A percentile compares a stretch with the other conserved stretches of the same genome.
These are phyloP conservation scores for Marvania coccoides DNA, from an alignment of 139 green algal species.

Conservation along the genomic window DNA sequence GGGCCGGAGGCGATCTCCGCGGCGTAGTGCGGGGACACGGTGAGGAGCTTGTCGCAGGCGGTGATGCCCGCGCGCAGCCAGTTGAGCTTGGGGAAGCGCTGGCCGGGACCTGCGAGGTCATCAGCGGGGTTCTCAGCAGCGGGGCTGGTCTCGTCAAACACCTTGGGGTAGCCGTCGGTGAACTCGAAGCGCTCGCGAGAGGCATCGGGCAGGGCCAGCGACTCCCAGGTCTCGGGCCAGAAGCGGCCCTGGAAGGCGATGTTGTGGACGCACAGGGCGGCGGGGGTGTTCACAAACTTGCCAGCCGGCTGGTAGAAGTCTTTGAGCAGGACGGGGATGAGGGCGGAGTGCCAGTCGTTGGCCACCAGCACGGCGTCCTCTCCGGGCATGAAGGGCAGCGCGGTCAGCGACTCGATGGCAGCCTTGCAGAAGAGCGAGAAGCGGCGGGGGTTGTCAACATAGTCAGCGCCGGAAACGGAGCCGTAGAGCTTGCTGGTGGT, in stretches of 20 bases:
- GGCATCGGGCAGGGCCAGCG: slow-evolving; percentile 63
- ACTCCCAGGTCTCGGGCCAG: slow-evolving; percentile 65
- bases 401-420: slow-evolving; percentile 60
- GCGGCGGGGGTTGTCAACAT: slow-evolving; percentile 91
- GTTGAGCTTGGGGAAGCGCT: slow-evolving; percentile 86
- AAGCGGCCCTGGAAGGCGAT: slow-evolving; percentile 86
- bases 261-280: slow-evolving; percentile 91
- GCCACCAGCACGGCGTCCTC: slow-evolving; percentile 90
- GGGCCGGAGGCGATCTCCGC: slow-evolving; percentile 72
- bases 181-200: slow-evolving; percentile 67
- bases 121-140: slow-evolving; percentile 34
- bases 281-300: slow-evolving; percentile 74
- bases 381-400: slow-evolving; percentile 80
- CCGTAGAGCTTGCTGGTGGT: slow-evolving; percentile 97
- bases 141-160: slow-evolving; percentile 50
- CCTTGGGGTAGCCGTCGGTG: slow-evolving; percentile 74
- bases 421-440: slow-evolving; percentile 94
- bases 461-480: slow-evolving; percentile 80
- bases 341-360: slow-evolving; percentile 82
- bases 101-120: slow-evolving; percentile 12
- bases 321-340: slow-evolving; percentile 91
- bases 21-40: slow-evolving; percentile 96
- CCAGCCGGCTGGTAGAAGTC: slow-evolving; percentile 68
- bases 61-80: slow-evolving; percentile 91
- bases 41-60: slow-evolving; percentile 85